Evolutionary conservation across 371 early-diverging fungal genomes (phyloP).

Genomic region (Circinella minor): DNA sequence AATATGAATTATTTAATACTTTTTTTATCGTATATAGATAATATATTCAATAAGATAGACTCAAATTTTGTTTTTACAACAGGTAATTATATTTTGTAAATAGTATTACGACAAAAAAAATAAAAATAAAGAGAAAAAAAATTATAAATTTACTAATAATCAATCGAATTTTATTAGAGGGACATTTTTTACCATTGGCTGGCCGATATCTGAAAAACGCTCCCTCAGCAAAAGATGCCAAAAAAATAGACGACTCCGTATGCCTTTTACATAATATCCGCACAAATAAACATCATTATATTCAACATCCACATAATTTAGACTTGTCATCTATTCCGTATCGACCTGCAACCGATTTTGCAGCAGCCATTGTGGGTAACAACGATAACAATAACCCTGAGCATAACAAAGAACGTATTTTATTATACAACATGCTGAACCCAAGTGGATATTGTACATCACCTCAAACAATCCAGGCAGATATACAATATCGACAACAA

Average conservation of each 20-base stretch:
- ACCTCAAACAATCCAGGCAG: constrained; percentile 12
- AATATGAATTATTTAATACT: neutral
- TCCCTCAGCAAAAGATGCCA: constrained; percentile 8
- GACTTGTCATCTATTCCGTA: constrained; percentile 38
- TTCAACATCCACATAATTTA: constrained; percentile 16
- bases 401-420: neutral
- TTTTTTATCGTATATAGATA: constrained; percentile 24
- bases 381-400: neutral
- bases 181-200: constrained; percentile 68
- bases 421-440: neutral
- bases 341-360: constrained; percentile 37
- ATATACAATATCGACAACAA: neutral
- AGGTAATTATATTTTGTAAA: constrained; percentile 30
- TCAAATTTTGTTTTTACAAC: constrained; percentile 89
- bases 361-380: constrained; percentile 34
- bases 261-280: constrained; percentile 9
- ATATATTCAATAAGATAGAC: constrained; percentile 67
- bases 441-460: constrained; percentile 35
- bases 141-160: too few relatives aligned
- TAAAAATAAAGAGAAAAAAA: neutral
- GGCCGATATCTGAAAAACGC: constrained; percentile 18
- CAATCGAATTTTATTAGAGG: constrained; percentile 56
- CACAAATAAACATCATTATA: constrained; percentile 9
- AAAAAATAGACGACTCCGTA: neutral
- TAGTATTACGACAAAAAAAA: neutral